These are phyloP conservation scores for Massospora cicadina DNA, from an alignment of 371 early-diverging fungal species.

Conservation along the genomic window DNA sequence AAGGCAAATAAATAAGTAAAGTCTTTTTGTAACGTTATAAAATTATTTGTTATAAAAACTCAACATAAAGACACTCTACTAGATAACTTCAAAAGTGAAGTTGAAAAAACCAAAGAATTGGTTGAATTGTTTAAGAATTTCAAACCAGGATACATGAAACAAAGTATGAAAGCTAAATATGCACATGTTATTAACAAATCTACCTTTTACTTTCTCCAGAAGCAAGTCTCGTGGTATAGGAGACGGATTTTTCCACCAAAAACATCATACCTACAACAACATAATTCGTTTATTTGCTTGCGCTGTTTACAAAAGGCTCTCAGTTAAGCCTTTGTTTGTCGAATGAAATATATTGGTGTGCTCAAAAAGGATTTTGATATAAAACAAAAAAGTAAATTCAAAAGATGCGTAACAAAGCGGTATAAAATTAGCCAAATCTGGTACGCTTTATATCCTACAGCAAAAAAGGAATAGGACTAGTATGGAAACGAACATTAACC, in stretches of 20 bases:
- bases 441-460: background rate
- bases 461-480: background rate
- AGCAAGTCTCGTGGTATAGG: background rate
- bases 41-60: background rate
- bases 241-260: background rate
- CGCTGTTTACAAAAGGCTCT: too few relatives aligned
- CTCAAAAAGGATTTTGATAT: too few relatives aligned
- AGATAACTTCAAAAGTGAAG: background rate
- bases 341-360: too few relatives aligned
- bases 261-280: background rate
- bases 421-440: background rate
- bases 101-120: background rate
- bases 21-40: background rate
- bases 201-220: background rate
- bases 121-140: background rate
- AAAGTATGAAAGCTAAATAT: background rate
- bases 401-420: background rate
- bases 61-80: background rate
- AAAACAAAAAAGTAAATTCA: background rate
- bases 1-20: background rate
- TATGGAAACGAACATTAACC: background rate
- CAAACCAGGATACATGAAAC: background rate
- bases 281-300: background rate
- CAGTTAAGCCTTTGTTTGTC: too few relatives aligned
- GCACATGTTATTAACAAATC: background rate